A percentile compares a stretch with the other conserved stretches of the same genome.
Conservation (phyloP, 305 asterid species). For the Salvia sclarea region DNA sequence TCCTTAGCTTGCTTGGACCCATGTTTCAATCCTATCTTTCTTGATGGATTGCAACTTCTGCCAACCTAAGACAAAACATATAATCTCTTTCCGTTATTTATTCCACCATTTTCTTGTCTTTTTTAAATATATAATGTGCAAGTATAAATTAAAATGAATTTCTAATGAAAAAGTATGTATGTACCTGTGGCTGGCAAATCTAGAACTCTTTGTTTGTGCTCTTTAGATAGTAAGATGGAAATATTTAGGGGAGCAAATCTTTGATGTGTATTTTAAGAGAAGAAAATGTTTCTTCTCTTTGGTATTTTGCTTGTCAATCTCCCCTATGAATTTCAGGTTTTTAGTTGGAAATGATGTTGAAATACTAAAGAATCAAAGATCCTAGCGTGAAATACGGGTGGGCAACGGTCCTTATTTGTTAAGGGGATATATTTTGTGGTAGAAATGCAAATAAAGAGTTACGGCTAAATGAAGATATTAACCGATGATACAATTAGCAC, state of each 20-base stretch:
- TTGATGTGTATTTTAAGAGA: neutral
- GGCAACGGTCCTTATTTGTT: slow-evolving; percentile 1
- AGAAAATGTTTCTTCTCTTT: slow-evolving; percentile 31
- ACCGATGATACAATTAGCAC: neutral
- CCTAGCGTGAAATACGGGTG: slow-evolving; percentile 32
- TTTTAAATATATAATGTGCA: too few relatives aligned
- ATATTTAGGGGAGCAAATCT: neutral
- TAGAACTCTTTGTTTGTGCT: too few relatives aligned
- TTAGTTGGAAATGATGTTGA: slow-evolving; percentile 25
- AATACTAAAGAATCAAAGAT: slow-evolving; percentile 33
- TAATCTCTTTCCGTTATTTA: neutral
- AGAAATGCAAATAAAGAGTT: slow-evolving; percentile 3
- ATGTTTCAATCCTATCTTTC: slow-evolving; percentile 19
- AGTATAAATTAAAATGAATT: neutral
- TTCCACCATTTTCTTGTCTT: too few relatives aligned
- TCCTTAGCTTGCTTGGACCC: slow-evolving; percentile 80
- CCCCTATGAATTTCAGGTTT: slow-evolving; percentile 18
- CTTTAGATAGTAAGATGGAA: neutral
- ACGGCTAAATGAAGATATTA: neutral
- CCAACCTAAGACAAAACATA: slow-evolving; percentile 20
- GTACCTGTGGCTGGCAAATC: slow-evolving; percentile 21
- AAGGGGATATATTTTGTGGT: slow-evolving; percentile 23
- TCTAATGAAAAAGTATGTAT: neutral
- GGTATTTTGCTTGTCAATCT: neutral
- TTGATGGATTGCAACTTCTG: slow-evolving; percentile 5